Conservation (phyloP, 2,329 filamentous ascomycete species). For the Cytospora paraplurivora region DNA sequence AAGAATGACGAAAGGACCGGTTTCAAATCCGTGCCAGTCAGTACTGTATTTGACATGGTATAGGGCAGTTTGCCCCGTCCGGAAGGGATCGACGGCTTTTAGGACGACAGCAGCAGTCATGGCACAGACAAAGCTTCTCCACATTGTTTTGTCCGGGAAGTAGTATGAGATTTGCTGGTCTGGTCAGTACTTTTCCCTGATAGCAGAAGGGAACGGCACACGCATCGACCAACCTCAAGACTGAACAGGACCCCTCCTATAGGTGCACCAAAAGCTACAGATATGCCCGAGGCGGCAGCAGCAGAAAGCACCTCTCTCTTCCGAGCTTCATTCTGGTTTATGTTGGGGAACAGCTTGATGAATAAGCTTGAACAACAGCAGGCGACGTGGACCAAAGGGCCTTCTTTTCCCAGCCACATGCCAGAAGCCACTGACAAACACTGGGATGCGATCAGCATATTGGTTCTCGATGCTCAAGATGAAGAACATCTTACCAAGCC, state of each 20-base stretch:
- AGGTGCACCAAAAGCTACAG: constrained; percentile 89
- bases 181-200: constrained; percentile 4
- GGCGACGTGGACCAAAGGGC: constrained; percentile 90
- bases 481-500: constrained; percentile 63
- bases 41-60: constrained; percentile 94
- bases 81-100: constrained; percentile 90
- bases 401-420: constrained; percentile 96
- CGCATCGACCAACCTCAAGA: constrained; percentile 64
- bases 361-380: constrained; percentile 95
- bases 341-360: constrained; percentile 81
- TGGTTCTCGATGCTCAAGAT: not conserved
- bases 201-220: too few species aligned
- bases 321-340: constrained; percentile 88
- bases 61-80: constrained; percentile 91
- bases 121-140: constrained; percentile 98
- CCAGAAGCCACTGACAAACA: constrained; percentile 90
- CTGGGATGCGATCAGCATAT: constrained; percentile 45
- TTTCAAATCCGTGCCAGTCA: constrained; percentile 92
- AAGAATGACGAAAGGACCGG: constrained; percentile 82
- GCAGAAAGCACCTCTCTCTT: constrained; percentile 93
- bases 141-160: constrained; percentile 99
- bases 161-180: constrained; percentile 89
- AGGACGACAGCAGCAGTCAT: constrained; percentile 97
- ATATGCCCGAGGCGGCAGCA: constrained; percentile 88
- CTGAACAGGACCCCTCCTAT: constrained; percentile 95